phyloP scores from a whole-genome alignment of 1,284 basidiomycete species.

The Rhodotorula sp. region DNA sequence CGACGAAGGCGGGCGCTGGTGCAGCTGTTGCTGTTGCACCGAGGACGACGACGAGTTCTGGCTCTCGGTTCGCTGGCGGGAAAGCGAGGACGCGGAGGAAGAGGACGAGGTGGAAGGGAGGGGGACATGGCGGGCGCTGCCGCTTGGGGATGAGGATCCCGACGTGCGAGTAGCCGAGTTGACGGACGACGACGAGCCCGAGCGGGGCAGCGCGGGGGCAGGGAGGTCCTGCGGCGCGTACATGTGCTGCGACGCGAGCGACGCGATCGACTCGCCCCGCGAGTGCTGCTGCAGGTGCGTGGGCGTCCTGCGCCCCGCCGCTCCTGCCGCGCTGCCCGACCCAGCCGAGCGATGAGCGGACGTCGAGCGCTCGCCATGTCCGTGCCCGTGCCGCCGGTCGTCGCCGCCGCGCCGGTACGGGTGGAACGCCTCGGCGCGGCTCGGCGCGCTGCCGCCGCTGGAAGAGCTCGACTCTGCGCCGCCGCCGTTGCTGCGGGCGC shows the following conservation, averaged over 20 bases:
- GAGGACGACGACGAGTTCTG: constrained; percentile 8
- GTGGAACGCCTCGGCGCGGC: constrained; percentile 26
- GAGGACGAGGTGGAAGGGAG: neutral
- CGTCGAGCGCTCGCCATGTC: neutral
- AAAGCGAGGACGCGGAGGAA: constrained; percentile 4
- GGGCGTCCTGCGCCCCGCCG: neutral
- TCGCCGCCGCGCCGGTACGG: constrained; percentile 28
- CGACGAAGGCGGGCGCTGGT: constrained; percentile 5
- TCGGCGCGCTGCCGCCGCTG: constrained; percentile 9
- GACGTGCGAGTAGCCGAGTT: neutral
- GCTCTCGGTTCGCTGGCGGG: constrained; percentile 16
- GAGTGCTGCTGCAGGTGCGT: constrained; percentile 2
- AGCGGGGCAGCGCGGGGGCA: neutral
- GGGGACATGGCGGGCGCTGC: neutral
- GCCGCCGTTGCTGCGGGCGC: constrained; percentile 2
- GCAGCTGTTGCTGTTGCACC: constrained; percentile 1
- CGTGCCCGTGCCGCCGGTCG: neutral
- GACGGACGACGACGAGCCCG: constrained; percentile 4
- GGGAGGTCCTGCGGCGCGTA: neutral
- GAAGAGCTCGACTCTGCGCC: constrained; percentile 26
- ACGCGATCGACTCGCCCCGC: neutral
- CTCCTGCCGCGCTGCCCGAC: constrained; percentile 4
- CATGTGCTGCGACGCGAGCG: neutral
- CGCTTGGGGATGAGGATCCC: neutral
- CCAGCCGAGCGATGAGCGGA: constrained; percentile 7